Percentiles rank a stretch among this genome's conserved stretches.
Conservation (phyloP, 306 rosid species). For the Delonix regia region DNA sequence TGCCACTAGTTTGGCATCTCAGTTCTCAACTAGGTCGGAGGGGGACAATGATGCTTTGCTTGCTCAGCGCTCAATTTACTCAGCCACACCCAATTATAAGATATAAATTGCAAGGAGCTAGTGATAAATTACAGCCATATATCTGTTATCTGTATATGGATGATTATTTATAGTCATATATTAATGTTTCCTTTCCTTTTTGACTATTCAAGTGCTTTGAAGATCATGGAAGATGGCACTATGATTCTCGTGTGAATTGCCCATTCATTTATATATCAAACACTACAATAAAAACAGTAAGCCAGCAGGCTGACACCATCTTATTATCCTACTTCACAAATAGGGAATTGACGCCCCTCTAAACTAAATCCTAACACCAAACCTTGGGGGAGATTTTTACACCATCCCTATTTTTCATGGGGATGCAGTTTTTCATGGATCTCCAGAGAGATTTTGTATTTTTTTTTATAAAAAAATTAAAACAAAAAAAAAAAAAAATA, state of each 20-base stretch:
- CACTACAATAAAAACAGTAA: background rate
- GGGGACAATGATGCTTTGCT: background rate
- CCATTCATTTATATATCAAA: background rate
- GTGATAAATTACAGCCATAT: background rate
- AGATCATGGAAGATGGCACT: background rate
- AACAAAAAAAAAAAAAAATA: too few relatives aligned
- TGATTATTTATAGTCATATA: background rate
- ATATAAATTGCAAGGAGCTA: too few relatives aligned
- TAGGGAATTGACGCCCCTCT: background rate
- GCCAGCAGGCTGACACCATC: background rate
- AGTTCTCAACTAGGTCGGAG: background rate
- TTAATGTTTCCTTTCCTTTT: background rate
- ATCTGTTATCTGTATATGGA: background rate
- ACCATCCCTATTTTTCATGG: too few relatives aligned
- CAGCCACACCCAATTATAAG: background rate
- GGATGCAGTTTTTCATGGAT: too few relatives aligned
- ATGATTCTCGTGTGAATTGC: background rate
- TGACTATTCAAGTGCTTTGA: background rate
- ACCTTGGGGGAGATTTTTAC: too few relatives aligned
- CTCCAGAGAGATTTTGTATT: too few relatives aligned
- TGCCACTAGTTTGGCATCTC: too few relatives aligned
- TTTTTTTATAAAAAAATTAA: too few relatives aligned
- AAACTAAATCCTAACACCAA: too few relatives aligned
- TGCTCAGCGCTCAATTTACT: background rate
- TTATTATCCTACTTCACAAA: background rate